phyloP scores from a whole-genome alignment of 2,329 filamentous ascomycete species.

The Venturia effusa region DNA sequence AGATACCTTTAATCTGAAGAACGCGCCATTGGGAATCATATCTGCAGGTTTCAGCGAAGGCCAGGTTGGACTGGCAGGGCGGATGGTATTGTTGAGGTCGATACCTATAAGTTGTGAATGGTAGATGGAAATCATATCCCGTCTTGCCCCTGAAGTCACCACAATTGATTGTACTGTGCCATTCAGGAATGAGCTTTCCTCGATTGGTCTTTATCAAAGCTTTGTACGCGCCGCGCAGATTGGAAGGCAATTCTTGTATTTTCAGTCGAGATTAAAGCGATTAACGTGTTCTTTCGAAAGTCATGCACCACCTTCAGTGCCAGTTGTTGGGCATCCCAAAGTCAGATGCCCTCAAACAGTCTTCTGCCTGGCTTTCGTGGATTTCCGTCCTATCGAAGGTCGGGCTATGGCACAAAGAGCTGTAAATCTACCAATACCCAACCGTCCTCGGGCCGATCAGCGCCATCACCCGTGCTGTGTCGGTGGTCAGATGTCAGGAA shows the following conservation, averaged over 20 bases:
- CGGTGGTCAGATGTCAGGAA: neutral
- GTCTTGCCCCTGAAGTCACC: neutral
- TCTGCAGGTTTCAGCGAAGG: neutral
- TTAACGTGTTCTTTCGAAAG: neutral
- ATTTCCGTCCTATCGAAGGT: neutral
- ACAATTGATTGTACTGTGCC: neutral
- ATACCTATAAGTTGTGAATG: neutral
- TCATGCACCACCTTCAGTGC: neutral
- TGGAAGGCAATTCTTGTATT: neutral
- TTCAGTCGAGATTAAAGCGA: neutral
- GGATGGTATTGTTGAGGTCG: neutral
- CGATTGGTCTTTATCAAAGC: neutral
- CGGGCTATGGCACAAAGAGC: neutral
- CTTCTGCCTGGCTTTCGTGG: neutral
- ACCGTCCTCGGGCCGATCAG: neutral
- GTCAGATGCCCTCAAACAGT: neutral
- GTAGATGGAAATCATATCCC: neutral
- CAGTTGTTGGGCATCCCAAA: neutral
- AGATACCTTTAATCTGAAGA: neutral
- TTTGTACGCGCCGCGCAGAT: neutral
- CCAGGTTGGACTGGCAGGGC: neutral
- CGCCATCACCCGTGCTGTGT: neutral
- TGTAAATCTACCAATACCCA: neutral
- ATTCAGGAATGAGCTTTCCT: neutral
- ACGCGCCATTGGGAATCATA: neutral